These are phyloP conservation scores for Setaria italica DNA, from an alignment of 202 grass and related monocot genomes.

Conservation along the genomic window DNA sequence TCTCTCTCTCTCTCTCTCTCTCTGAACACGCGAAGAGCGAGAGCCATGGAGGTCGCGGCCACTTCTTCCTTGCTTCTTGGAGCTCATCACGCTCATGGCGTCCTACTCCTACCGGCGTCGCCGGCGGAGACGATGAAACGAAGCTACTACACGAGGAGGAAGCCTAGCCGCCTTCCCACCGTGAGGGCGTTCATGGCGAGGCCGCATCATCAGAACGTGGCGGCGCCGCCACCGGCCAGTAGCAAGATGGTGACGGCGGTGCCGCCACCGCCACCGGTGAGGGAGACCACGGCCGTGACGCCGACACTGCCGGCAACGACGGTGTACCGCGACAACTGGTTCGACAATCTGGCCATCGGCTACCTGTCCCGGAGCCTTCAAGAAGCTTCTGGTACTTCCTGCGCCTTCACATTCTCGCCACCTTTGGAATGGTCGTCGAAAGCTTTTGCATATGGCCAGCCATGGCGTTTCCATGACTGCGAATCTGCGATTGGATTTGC, in stretches of 20 bases:
- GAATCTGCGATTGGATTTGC: background rate
- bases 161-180: background rate
- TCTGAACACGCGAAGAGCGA: background rate
- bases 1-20: background rate
- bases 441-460: background rate
- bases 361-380: constrained; percentile 80
- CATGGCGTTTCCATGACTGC: background rate
- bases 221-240: background rate
- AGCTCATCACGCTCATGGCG: constrained; percentile 29
- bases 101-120: background rate
- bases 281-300: background rate
- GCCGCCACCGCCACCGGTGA: background rate
- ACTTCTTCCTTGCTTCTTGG: constrained; percentile 28
- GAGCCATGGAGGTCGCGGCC: constrained; percentile 33
- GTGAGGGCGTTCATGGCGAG: constrained; percentile 47
- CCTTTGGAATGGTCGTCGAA: constrained; percentile 4
- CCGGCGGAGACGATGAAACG: background rate
- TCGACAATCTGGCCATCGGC: constrained; percentile 77
- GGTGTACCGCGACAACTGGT: constrained; percentile 76
- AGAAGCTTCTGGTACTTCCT: constrained; percentile 62
- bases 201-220: constrained; percentile 18
- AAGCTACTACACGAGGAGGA: background rate
- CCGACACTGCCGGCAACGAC: background rate
- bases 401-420: background rate
- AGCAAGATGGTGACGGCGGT: background rate